These are phyloP conservation scores for Ambrosia artemisiifolia DNA, from an alignment of 129 eudicot species.

Conservation along the genomic window DNA sequence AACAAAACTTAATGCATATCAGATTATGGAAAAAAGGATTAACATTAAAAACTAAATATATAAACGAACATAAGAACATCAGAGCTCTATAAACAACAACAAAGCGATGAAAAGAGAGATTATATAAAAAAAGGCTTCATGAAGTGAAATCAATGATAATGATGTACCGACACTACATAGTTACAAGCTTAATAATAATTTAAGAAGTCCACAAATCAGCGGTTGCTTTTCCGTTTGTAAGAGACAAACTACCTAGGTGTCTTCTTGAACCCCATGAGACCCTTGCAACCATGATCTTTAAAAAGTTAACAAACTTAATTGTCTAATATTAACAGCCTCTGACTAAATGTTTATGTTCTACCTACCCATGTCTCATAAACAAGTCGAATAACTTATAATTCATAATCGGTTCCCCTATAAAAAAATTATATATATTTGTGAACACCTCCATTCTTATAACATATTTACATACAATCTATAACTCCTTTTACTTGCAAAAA, in stretches of 20 bases:
- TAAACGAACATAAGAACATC: neutral
- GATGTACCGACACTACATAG: constrained; percentile 1
- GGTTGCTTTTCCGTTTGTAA: too few relatives aligned
- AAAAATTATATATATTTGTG: too few relatives aligned
- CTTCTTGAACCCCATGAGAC: constrained; percentile 8
- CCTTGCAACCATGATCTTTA: neutral
- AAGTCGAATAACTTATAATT: too few relatives aligned
- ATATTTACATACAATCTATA: too few relatives aligned
- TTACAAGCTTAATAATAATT: too few relatives aligned
- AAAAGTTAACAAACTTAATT: neutral
- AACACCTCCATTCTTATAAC: too few relatives aligned
- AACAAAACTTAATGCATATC: neutral
- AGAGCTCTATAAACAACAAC: neutral
- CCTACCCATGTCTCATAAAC: neutral
- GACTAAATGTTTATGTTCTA: neutral
- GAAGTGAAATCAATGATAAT: too few relatives aligned
- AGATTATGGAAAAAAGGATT: neutral
- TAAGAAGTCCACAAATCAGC: too few relatives aligned
- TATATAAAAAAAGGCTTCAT: too few relatives aligned
- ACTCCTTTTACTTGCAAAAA: too few relatives aligned
- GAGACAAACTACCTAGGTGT: neutral
- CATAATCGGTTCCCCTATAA: too few relatives aligned
- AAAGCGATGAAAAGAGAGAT: neutral
- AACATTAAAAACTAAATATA: neutral
- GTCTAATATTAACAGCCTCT: neutral